Evolutionary conservation across 1,284 basidiomycete genomes (phyloP).

Genomic region (Ustilago bromivora): DNA sequence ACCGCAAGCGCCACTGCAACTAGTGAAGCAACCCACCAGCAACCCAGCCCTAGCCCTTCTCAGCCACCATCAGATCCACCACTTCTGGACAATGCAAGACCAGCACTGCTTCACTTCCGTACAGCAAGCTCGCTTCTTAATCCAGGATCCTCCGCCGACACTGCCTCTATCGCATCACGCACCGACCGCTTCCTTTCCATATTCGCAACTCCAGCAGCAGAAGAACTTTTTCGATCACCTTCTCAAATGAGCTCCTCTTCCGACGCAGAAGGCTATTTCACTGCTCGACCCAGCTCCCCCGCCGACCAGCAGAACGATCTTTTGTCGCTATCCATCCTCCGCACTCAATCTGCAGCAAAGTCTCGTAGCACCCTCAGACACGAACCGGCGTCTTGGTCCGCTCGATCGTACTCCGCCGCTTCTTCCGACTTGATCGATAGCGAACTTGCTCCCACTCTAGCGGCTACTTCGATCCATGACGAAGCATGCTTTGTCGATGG

Average conservation of each 20-base stretch:
- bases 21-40: background rate
- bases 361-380: slow-evolving; percentile 19
- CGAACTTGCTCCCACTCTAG: slow-evolving; percentile 14
- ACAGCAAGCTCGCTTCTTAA: background rate
- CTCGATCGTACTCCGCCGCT: slow-evolving; percentile 12
- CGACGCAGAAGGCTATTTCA: slow-evolving; percentile 39
- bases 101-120: background rate
- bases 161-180: slow-evolving; percentile 5
- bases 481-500: slow-evolving; percentile 32
- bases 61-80: background rate
- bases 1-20: too few species aligned
- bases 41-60: background rate
- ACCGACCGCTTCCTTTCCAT: slow-evolving; percentile 20
- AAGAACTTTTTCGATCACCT: slow-evolving; percentile 25
- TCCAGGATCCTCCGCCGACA: slow-evolving; percentile 2
- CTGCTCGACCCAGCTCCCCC: slow-evolving; percentile 35
- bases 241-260: slow-evolving; percentile 33
- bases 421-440: slow-evolving; percentile 18
- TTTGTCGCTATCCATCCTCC: slow-evolving; percentile 14
- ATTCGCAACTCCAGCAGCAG: slow-evolving; percentile 16
- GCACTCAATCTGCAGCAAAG: slow-evolving; percentile 7
- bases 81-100: background rate
- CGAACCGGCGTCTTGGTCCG: slow-evolving; percentile 28
- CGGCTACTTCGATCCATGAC: slow-evolving; percentile 18
- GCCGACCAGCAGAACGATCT: slow-evolving; percentile 4